These are phyloP conservation scores for Clathrospora elynae DNA, from an alignment of 2,329 filamentous ascomycete species.

Conservation along the genomic window DNA sequence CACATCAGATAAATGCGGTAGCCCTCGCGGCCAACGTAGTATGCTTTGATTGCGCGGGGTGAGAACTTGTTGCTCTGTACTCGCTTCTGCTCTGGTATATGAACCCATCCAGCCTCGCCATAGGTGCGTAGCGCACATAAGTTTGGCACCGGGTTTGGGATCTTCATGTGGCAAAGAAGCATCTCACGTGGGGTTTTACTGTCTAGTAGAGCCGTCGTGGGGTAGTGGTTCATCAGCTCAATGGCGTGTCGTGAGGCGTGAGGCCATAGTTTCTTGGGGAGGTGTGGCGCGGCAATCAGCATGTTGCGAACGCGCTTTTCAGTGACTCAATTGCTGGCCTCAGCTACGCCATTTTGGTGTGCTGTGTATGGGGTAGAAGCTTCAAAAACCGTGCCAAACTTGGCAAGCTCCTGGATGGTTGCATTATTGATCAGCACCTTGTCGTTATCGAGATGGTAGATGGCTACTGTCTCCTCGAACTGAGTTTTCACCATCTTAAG, in stretches of 20 bases:
- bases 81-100: not conserved
- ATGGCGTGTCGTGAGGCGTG: not conserved
- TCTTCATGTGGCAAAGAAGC: not conserved
- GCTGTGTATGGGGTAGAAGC: not conserved
- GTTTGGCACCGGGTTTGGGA: not conserved
- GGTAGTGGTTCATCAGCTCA: not conserved
- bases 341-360: not conserved
- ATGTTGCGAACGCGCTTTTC: not conserved
- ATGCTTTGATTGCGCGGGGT: not conserved
- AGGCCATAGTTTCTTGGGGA: not conserved
- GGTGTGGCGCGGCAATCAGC: not conserved
- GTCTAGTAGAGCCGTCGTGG: not conserved
- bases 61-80: not conserved
- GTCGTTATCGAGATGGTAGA: not conserved
- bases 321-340: not conserved
- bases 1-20: not conserved
- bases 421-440: not conserved
- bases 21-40: not conserved
- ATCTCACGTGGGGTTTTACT: not conserved
- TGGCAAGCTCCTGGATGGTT: not conserved
- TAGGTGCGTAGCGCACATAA: not conserved
- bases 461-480: not conserved
- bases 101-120: not conserved
- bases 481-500: not conserved
- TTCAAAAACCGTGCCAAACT: not conserved